phyloP scores from a whole-genome alignment of 192 early-diverging fungal species.

The Coemansia sp. region DNA sequence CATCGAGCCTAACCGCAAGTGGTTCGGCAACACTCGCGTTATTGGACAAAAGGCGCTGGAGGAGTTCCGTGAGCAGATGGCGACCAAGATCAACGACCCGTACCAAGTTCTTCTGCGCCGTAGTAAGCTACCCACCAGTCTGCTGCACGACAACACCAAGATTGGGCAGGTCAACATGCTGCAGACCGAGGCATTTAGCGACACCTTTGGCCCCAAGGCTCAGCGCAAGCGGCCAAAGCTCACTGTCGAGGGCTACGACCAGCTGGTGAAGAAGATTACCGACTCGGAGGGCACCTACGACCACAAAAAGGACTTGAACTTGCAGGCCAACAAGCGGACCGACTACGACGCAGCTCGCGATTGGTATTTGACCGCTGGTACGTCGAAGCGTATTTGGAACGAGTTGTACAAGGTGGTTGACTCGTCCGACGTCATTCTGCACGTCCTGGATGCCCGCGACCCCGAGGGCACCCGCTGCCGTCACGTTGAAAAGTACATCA shows the following conservation, averaged over 20 bases:
- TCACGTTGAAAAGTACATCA: conserved; percentile 88
- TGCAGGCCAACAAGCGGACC: conserved; percentile 72
- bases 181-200: conserved; percentile 88
- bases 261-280: conserved; percentile 72
- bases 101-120: conserved; percentile 92
- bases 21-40: conserved; percentile 98
- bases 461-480: conserved; percentile 93
- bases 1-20: conserved; percentile 92
- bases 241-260: conserved; percentile 68
- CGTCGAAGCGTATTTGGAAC: conserved; percentile 97
- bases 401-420: conserved; percentile 99
- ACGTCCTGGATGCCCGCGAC: conserved; percentile 98
- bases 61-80: conserved; percentile 89
- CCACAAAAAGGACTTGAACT: conserved; percentile 68
- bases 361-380: conserved; percentile 89
- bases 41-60: conserved; percentile 93
- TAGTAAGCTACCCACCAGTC: conserved; percentile 94
- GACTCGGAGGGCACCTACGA: conserved; percentile 66
- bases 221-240: conserved; percentile 95
- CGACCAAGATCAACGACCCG: conserved; percentile 84
- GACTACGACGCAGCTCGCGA: conserved; percentile 81
- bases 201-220: conserved; percentile 93
- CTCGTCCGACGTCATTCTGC: conserved; percentile 93
- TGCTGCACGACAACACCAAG: conserved; percentile 76
- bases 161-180: conserved; percentile 83